Percentiles rank a stretch among this genome's conserved stretches.
phyloP scores from a whole-genome alignment of 805 yeast genomes.

The Spathaspora sp. region DNA sequence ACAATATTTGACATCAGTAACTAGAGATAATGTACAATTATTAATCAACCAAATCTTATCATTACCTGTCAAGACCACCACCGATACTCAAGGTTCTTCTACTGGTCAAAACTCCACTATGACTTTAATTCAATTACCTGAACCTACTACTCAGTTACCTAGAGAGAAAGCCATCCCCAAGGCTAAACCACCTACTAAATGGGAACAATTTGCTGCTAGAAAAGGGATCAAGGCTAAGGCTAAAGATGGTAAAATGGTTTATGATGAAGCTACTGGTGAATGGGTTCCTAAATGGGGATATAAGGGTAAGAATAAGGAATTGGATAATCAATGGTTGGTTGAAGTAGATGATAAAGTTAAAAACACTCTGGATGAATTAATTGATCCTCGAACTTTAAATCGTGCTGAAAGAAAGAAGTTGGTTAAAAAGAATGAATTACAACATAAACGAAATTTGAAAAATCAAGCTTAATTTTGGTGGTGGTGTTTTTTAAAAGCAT shows the following conservation, averaged over 20 bases:
- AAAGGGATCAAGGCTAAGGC: conserved; percentile 92
- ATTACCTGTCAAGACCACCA: conserved; percentile 83
- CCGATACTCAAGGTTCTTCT: conserved; percentile 60
- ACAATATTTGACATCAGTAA: conserved; percentile 54
- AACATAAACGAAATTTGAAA: conserved; percentile 76
- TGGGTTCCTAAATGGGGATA: conserved; percentile 99
- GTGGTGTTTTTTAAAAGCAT: neutral
- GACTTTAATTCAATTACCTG: conserved; percentile 83
- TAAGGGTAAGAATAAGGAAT: conserved; percentile 83
- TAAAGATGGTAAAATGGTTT: conserved; percentile 84
- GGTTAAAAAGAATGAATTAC: conserved; percentile 78
- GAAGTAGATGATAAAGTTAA: conserved; percentile 80
- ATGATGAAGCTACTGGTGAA: conserved; percentile 83
- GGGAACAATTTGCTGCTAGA: conserved; percentile 95
- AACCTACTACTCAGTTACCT: conserved; percentile 76
- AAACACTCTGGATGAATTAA: conserved; percentile 50
- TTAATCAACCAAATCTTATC: conserved; percentile 87
- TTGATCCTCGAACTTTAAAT: conserved; percentile 81
- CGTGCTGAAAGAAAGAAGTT: conserved; percentile 83
- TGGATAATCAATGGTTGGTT: conserved; percentile 92
- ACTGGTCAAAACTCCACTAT: conserved; percentile 68
- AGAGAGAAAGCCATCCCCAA: conserved; percentile 96
- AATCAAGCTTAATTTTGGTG: conserved; percentile 15
- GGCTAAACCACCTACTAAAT: conserved; percentile 85
- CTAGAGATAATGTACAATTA: conserved; percentile 92